A percentile compares a stretch with the other conserved stretches of the same genome.
These are phyloP conservation scores for Ceratorhiza oryzae-sativae DNA, from an alignment of 1,284 basidiomycete species.

Conservation along the genomic window DNA sequence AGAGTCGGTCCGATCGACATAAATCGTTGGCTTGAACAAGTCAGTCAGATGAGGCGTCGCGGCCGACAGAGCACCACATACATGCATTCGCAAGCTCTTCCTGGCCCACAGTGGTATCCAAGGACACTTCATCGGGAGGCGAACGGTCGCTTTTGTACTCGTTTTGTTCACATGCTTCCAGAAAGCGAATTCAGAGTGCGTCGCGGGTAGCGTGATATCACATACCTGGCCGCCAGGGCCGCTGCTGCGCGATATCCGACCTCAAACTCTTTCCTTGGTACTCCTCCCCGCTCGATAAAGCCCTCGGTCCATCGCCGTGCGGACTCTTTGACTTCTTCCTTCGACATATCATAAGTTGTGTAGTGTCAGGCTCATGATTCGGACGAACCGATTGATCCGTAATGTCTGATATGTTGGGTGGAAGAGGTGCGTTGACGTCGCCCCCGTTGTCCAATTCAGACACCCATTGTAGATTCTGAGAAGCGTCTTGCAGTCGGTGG, in stretches of 20 bases:
- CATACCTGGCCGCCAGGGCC: slow-evolving; percentile 34
- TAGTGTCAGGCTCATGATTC: too few relatives aligned
- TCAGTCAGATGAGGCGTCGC: not conserved
- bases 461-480: slow-evolving; percentile 15
- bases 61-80: not conserved
- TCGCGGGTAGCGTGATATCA: not conserved
- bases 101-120: slow-evolving; percentile 30
- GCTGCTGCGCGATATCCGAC: slow-evolving; percentile 28
- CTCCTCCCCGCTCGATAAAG: slow-evolving; percentile 13
- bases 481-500: not conserved
- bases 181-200: not conserved
- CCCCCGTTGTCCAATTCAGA: not conserved
- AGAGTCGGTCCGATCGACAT: slow-evolving; percentile 18
- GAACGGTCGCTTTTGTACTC: slow-evolving; percentile 22
- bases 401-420: slow-evolving; percentile 7
- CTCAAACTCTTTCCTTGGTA: slow-evolving; percentile 27
- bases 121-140: slow-evolving; percentile 9
- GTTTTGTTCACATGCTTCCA: slow-evolving; percentile 29
- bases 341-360: not conserved
- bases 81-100: not conserved
- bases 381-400: not conserved
- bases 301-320: not conserved
- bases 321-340: slow-evolving; percentile 18
- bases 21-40: slow-evolving; percentile 9
- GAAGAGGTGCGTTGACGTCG: not conserved